Base-by-base conservation (phyloP, 108 stramenopile genomes). In the Asterionellopsis glacialis region DNA sequence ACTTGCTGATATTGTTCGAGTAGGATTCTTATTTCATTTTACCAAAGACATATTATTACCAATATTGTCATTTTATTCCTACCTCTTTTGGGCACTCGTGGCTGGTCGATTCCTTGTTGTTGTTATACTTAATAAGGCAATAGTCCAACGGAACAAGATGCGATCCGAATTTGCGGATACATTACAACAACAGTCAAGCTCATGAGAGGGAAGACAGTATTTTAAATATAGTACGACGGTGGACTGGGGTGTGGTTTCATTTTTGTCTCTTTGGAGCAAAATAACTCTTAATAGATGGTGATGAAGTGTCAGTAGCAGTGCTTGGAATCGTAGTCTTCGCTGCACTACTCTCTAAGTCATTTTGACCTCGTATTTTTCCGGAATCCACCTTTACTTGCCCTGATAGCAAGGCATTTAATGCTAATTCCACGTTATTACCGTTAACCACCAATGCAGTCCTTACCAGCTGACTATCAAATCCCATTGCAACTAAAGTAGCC, bases 31-130 rank as follows among this genome's bases (percentile, higher is more conserved):
- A 24, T 48, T 48, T 38, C 57, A 14, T 38, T 77, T 28, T 51
- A 59, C 33, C 33, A 33, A 33, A 51, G n/a, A 39, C 10, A 48
- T 24, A 13, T 21, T 82, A 25, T 48, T 82, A 22, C 76, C 76
- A 33, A 45, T 88, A 5, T 64, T 92, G 26, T 62, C 65, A 54
- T 87, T 88, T 64, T 88, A 92, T 64, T 77, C 87, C 0, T 64
- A 55, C 9, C 51, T 92, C 4, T 92, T 92, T 65, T 77, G 83
- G 41, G 21, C 57, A 12, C 64, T 91, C 19, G 79, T 83, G 9
- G 25, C 69, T 7, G 22, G 45, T 41, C 75, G 90, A 22, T 59
- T 91, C 48, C 33, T 56, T 1, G 58, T 75, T 26, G 45, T 86
- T 55, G 27, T 78, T 7, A 10, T 51, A 11, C 28, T 61, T 10